Evolutionary conservation across 208 protist species (phyloP), one percentile per base, ranked within the genome.

Genomic region (Leishmania turanica): DNA sequence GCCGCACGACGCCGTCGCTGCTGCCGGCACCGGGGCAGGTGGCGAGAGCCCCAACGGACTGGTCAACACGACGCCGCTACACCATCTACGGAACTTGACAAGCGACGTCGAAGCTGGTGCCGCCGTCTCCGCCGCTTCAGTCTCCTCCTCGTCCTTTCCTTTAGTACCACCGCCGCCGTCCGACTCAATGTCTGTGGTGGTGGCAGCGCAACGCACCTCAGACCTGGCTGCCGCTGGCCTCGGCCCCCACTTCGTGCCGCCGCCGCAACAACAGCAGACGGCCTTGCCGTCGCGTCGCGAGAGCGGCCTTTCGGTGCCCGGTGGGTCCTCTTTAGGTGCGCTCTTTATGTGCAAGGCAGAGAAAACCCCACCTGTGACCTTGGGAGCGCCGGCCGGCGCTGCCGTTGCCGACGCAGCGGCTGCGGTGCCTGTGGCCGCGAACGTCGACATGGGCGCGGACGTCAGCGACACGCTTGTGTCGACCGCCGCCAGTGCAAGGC

Each of bases 321-420:
- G 47, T n/a, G 70, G 58, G 27, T 65, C 60, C 24, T 60, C 58
- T 8, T 62, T 78, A 13, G 81, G 76, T 17, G 60, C 70, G 24
- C 76, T 84, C 11, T 80, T 80, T 49, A 80, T 84, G 76, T 53
- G 76, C 37, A 80, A 84, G 56, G 27, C 75, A 27, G 45, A n/a
- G 27, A 51, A 64, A 56, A 9, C 11, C 24, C 56, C 34, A 4
- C 34, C 42, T 1, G 5, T 62, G 37, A 7, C 17, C 34, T 56
- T 45, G 51, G 51, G 51, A 27, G n/a, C 51, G 42, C 51, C 72
- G 51, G 13, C n/a, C 5, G 37, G 72, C 51, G 37, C 24, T 56
- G 72, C 3, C 1, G 8, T 24, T 19, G 49, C n/a, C 24, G 75
- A 78, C 34, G 60, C 37, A 34, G 75, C 21, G 34, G 15, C 40